A percentile compares a stretch with the other conserved stretches of the same genome.
phyloP scores from a whole-genome alignment of 2,329 filamentous ascomycete genomes.

The Alternaria rosae region DNA sequence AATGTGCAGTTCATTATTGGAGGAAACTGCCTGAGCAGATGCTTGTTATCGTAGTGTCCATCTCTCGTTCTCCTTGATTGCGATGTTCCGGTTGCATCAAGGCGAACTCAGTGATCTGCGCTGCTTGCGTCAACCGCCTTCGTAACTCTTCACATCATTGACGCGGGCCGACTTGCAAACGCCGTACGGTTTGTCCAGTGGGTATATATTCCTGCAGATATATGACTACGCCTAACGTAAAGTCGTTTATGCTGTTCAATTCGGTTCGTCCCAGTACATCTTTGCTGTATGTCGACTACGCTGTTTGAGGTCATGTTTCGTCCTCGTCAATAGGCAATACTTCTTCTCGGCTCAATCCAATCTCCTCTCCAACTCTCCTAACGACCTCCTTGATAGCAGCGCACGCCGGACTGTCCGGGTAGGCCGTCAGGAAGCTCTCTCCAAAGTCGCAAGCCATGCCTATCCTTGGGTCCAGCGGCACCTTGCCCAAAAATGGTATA shows the following conservation, averaged over 20 bases:
- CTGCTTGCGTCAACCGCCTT: slow-evolving; percentile 5
- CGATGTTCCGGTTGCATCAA: background rate
- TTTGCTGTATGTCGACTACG: background rate
- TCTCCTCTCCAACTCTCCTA: slow-evolving; percentile 66
- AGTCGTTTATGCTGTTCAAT: background rate
- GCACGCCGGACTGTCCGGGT: slow-evolving; percentile 91
- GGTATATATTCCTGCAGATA: background rate
- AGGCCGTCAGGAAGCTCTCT: slow-evolving; percentile 95
- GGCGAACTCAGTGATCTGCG: background rate
- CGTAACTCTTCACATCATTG: background rate
- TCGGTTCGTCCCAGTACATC: background rate
- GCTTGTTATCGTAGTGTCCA: background rate
- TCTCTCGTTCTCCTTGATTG: background rate
- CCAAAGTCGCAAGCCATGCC: slow-evolving; percentile 97
- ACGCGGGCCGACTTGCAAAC: background rate
- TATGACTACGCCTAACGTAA: background rate
- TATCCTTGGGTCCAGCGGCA: slow-evolving; percentile 91
- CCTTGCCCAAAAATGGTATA: slow-evolving; percentile 86
- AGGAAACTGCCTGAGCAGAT: background rate
- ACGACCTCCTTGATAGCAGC: slow-evolving; percentile 83
- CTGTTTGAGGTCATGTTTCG: slow-evolving; percentile 3
- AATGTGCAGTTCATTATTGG: no score
- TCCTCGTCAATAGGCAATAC: slow-evolving; percentile 36
- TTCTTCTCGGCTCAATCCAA: slow-evolving; percentile 41
- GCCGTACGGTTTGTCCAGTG: background rate